Evolutionary conservation across 495 filamentous ascomycete genomes (phyloP).

Genomic region (Evansstolkia leycettana): DNA sequence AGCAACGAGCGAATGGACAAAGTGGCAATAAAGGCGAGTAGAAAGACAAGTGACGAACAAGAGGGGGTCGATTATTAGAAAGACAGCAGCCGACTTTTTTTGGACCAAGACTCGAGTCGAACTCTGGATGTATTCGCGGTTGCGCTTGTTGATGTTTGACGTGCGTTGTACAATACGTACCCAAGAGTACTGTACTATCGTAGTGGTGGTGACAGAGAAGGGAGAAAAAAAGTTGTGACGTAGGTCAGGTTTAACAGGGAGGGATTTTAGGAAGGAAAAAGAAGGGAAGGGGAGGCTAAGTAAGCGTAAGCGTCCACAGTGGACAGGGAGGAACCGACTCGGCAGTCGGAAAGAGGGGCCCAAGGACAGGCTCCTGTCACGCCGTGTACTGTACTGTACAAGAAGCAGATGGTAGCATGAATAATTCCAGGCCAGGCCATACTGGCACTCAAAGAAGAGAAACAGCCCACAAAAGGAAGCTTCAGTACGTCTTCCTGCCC

Average conservation of each 20-base stretch:
- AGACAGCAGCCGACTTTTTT: not conserved
- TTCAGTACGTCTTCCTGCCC: too few relatives aligned
- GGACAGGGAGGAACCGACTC: constrained; percentile 6
- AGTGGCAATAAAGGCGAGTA: not conserved
- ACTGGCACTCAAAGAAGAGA: constrained; percentile 12
- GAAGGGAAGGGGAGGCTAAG: constrained; percentile 16
- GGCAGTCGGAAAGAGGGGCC: not conserved
- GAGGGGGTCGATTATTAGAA: not conserved
- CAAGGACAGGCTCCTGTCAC: constrained; percentile 4
- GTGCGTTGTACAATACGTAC: constrained; percentile 5
- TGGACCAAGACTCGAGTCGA: too few relatives aligned
- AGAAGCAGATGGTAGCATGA: too few relatives aligned
- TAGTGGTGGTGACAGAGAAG: constrained; percentile 8
- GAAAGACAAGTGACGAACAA: constrained; percentile 1
- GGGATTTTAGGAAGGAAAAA: constrained; percentile 12
- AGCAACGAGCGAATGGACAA: constrained; percentile 4
- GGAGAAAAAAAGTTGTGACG: constrained; percentile 21
- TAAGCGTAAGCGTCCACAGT: not conserved
- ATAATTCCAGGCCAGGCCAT: too few relatives aligned
- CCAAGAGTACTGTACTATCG: too few relatives aligned
- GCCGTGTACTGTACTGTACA: not conserved
- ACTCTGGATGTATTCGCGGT: not conserved
- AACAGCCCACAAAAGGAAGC: constrained; percentile 3
- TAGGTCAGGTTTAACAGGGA: constrained; percentile 20
- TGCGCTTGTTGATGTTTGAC: not conserved